Evolutionary conservation across 2,329 filamentous ascomycete species (phyloP).

Genomic region (Tolypocladium album): DNA sequence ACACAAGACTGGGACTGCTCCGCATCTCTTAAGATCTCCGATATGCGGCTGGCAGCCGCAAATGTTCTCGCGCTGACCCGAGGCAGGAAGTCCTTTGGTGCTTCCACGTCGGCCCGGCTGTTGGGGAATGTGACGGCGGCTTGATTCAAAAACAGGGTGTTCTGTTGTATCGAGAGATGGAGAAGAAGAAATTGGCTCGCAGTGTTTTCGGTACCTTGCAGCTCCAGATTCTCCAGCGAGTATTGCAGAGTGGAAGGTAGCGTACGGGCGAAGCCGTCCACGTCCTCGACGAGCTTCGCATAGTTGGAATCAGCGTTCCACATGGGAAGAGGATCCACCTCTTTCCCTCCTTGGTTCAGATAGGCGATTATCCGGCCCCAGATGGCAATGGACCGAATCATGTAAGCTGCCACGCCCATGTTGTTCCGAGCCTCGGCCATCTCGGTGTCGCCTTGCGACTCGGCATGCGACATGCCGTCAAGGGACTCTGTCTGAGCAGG

Average conservation of each 20-base stretch:
- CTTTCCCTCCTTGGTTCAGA: constrained; percentile 79
- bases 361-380: constrained; percentile 90
- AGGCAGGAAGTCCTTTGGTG: constrained; percentile 67
- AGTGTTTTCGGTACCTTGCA: constrained; percentile 73
- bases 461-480: constrained; percentile 57
- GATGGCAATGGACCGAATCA: constrained; percentile 72
- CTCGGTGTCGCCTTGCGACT: constrained; percentile 52
- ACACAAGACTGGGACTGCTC: constrained; percentile 59
- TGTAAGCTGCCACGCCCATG: constrained; percentile 90
- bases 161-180: constrained; percentile 83
- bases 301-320: constrained; percentile 79
- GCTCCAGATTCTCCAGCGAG: constrained; percentile 69
- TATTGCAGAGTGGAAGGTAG: constrained; percentile 67
- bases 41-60: constrained; percentile 77
- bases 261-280: constrained; percentile 56
- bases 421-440: constrained; percentile 61
- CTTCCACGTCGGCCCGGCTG: constrained; percentile 53
- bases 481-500: constrained; percentile 78
- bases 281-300: constrained; percentile 55
- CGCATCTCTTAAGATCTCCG: constrained; percentile 69
- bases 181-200: constrained; percentile 89
- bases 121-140: constrained; percentile 68
- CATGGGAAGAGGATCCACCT: constrained; percentile 64
- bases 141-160: constrained; percentile 79
- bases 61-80: constrained; percentile 68